Percentiles rank a stretch among this genome's conserved stretches.
These are phyloP conservation scores for Nidularia pulvinata DNA, from an alignment of 768 basidiomycete species.

Conservation along the genomic window DNA sequence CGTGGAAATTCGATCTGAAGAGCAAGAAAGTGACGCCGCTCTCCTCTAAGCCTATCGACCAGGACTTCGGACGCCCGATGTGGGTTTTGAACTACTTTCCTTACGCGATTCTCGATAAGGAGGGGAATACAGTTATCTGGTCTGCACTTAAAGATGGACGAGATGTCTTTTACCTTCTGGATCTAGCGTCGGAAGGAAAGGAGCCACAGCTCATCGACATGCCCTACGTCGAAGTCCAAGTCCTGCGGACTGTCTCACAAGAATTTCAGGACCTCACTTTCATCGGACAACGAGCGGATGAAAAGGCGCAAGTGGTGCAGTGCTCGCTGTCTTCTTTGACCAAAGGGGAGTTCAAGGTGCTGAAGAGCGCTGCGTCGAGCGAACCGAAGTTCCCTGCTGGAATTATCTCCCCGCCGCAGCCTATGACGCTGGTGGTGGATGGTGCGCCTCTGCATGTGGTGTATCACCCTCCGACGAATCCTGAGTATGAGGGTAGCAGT, in stretches of 20 bases:
- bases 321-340: constrained; percentile 8
- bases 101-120: constrained; percentile 41
- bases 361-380: constrained; percentile 4
- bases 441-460: constrained; percentile 54
- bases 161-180: constrained; percentile 34
- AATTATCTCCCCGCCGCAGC: constrained; percentile 46
- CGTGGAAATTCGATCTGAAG: constrained; percentile 49
- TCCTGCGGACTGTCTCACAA: constrained; percentile 29
- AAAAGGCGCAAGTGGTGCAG: constrained; percentile 31
- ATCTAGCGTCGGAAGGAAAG: constrained; percentile 22
- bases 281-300: constrained; percentile 38
- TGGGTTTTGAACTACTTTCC: constrained; percentile 53
- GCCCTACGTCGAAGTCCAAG: constrained; percentile 40
- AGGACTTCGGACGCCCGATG: constrained; percentile 60
- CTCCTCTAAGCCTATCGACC: constrained; percentile 37
- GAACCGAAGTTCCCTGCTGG: constrained; percentile 19
- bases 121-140: constrained; percentile 29
- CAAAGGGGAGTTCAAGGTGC: not conserved
- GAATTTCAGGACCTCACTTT: constrained; percentile 34
- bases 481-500: constrained; percentile 48
- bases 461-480: constrained; percentile 70
- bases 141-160: constrained; percentile 39
- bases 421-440: constrained; percentile 40
- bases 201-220: constrained; percentile 27
- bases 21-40: constrained; percentile 30